phyloP scores from a whole-genome alignment of 768 basidiomycete genomes.

The Mycena venus region DNA sequence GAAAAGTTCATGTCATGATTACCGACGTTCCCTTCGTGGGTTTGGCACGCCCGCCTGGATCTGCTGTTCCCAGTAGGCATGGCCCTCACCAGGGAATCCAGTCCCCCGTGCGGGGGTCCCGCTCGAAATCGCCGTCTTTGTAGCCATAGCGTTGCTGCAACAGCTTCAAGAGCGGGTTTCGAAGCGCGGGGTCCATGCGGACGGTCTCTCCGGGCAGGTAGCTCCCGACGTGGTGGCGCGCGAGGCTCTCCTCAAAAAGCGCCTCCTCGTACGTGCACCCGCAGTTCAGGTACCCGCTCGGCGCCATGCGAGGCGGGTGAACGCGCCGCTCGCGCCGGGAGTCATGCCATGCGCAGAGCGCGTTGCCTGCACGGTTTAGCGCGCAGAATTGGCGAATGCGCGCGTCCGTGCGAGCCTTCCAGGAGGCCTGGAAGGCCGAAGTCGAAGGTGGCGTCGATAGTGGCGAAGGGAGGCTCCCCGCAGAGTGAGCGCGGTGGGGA shows the following conservation, averaged over 20 bases:
- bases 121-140: slow-evolving; percentile 89
- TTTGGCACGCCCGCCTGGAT: slow-evolving; percentile 56
- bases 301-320: slow-evolving; percentile 85
- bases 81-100: slow-evolving; percentile 82
- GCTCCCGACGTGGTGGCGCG: slow-evolving; percentile 84
- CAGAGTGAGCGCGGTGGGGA: slow-evolving; percentile 40
- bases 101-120: slow-evolving; percentile 69
- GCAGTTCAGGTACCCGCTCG: slow-evolving; percentile 84
- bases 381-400: slow-evolving; percentile 82
- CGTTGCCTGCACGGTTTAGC: slow-evolving; percentile 89
- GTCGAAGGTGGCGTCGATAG: slow-evolving; percentile 53
- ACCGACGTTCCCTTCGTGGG: slow-evolving; percentile 38
- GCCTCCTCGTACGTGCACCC: slow-evolving; percentile 89
- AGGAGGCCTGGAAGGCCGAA: slow-evolving; percentile 68
- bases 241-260: slow-evolving; percentile 87
- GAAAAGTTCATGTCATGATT: slow-evolving; percentile 16
- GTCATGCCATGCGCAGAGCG: slow-evolving; percentile 92
- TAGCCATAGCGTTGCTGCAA: slow-evolving; percentile 82
- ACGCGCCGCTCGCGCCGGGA: slow-evolving; percentile 85
- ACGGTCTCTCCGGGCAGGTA: slow-evolving; percentile 89
- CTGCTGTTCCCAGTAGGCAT: slow-evolving; percentile 72
- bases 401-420: slow-evolving; percentile 82
- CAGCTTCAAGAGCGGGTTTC: slow-evolving; percentile 83
- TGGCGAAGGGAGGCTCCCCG: slow-evolving; percentile 39
- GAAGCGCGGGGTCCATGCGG: slow-evolving; percentile 89